Conservation (phyloP, 2,329 filamentous ascomycete genomes). For the Pseudogymnoascus sp. region DNA sequence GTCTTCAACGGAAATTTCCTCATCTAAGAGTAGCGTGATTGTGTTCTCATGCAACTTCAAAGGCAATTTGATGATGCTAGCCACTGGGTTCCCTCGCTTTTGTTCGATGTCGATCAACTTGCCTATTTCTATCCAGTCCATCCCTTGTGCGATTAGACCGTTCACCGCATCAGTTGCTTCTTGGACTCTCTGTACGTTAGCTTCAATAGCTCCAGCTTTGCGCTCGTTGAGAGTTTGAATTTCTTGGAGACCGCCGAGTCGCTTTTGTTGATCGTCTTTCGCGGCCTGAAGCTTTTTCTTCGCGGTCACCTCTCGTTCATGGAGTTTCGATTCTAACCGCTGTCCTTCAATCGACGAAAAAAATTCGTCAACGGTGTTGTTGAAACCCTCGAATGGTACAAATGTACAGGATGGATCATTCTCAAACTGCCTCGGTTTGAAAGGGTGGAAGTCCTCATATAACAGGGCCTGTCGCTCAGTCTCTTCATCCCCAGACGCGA, state of each 20-base stretch:
- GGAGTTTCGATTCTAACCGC: slow-evolving; percentile 74
- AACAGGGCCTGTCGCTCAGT: slow-evolving; percentile 43
- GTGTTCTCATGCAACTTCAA: slow-evolving; percentile 86
- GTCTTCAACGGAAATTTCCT: slow-evolving; percentile 51
- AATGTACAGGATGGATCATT: slow-evolving; percentile 57
- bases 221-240: slow-evolving; percentile 74
- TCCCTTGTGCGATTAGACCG: slow-evolving; percentile 81
- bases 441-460: slow-evolving; percentile 95
- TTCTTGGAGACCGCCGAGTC: slow-evolving; percentile 75
- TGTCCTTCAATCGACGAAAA: slow-evolving; percentile 95
- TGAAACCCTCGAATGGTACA: slow-evolving; percentile 75
- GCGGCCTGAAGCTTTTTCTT: slow-evolving; percentile 81
- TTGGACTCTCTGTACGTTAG: slow-evolving; percentile 83
- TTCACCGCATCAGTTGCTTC: slow-evolving; percentile 91
- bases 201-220: slow-evolving; percentile 84
- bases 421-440: slow-evolving; percentile 72
- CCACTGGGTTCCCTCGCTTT: slow-evolving; percentile 71
- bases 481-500: slow-evolving; percentile 23
- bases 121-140: slow-evolving; percentile 94
- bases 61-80: slow-evolving; percentile 76
- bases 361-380: slow-evolving; percentile 91
- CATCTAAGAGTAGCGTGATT: slow-evolving; percentile 68
- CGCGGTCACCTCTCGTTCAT: slow-evolving; percentile 73
- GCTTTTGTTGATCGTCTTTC: slow-evolving; percentile 71
- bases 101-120: slow-evolving; percentile 85